phyloP scores from a whole-genome alignment of 1,139 yeast species.

The Candida frijolesensis region DNA sequence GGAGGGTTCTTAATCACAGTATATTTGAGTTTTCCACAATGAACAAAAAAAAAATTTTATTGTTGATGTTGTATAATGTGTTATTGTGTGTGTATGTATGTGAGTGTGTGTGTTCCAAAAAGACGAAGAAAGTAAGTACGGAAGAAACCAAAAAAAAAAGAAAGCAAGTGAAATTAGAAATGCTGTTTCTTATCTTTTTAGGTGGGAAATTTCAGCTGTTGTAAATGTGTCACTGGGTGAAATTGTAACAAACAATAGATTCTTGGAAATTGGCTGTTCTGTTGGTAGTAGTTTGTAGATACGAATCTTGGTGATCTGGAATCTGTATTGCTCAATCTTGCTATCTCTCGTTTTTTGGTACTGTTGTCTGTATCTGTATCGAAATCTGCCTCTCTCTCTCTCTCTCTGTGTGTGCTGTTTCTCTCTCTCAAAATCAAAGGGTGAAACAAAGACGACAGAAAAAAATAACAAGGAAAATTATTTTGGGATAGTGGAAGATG shows the following conservation, averaged over 20 bases:
- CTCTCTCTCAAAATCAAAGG: no score
- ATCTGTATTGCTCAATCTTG: not conserved
- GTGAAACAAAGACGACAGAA: not conserved
- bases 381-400: no score
- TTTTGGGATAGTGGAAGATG: not conserved
- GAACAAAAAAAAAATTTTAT: not conserved
- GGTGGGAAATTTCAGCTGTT: not conserved
- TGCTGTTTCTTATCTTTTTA: not conserved
- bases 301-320: not conserved
- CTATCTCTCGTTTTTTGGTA: not conserved
- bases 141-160: not conserved
- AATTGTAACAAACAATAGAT: not conserved
- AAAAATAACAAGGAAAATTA: not conserved
- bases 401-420: not conserved
- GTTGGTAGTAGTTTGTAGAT: no score
- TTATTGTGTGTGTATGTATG: not conserved
- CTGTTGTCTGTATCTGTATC: no score
- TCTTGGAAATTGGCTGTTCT: no score
- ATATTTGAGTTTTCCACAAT: not conserved
- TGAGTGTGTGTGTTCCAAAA: not conserved
- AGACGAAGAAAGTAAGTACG: not conserved
- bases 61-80: conserved; percentile 2
- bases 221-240: not conserved
- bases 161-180: conserved; percentile 1
- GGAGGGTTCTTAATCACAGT: no score